phyloP scores from a whole-genome alignment of 2,329 filamentous ascomycete genomes.

The Pseudomassariella vexata region DNA sequence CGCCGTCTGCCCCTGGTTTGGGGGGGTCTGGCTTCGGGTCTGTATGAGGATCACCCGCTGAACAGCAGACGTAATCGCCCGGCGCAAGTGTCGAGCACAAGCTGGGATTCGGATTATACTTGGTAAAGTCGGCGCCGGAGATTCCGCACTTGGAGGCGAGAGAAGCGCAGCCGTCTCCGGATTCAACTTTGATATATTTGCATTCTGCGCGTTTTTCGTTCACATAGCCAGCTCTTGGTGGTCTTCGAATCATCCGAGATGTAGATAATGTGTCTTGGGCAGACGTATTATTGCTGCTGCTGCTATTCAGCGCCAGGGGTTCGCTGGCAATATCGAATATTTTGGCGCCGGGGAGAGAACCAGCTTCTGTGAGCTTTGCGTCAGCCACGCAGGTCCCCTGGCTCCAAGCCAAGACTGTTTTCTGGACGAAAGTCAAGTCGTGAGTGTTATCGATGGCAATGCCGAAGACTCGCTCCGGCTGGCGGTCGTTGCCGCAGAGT shows the following conservation, averaged over 20 bases:
- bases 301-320: not conserved
- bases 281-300: not conserved
- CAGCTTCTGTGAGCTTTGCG: not conserved
- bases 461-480: conserved; percentile 7
- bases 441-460: conserved; percentile 4
- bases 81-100: conserved; percentile 27
- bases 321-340: conserved; percentile 5
- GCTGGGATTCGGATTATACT: conserved; percentile 16
- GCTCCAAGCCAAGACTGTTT: conserved; percentile 3
- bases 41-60: conserved; percentile 24
- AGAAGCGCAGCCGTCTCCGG: conserved; percentile 17
- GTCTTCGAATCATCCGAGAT: not conserved
- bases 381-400: conserved; percentile 4
- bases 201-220: conserved; percentile 3
- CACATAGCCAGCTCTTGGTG: not conserved
- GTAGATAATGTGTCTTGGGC: not conserved
- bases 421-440: conserved; percentile 5
- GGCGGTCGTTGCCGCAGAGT: too few species aligned
- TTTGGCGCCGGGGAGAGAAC: not conserved
- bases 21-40: conserved; percentile 28
- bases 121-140: conserved; percentile 14
- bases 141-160: conserved; percentile 21
- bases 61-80: conserved; percentile 31
- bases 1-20: conserved; percentile 26
- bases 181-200: conserved; percentile 1